phyloP scores from a whole-genome alignment of 805 yeast genomes.

The Candida sanyiensis region DNA sequence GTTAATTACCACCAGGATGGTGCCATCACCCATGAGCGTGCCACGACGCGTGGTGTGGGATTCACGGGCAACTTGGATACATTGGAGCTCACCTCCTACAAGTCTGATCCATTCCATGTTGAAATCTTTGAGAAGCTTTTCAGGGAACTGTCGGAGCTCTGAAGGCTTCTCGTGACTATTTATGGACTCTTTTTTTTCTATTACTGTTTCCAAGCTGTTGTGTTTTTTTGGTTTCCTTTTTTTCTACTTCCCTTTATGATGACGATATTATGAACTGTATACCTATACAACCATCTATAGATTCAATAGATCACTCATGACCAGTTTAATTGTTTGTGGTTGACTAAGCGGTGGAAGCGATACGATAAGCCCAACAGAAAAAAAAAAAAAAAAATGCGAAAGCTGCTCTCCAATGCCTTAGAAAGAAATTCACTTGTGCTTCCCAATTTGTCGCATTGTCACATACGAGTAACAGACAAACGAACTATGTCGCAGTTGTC shows the following conservation, averaged over 20 bases:
- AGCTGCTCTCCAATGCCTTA: no score
- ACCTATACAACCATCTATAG: slow-evolving; percentile 2
- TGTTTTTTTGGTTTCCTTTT: background rate
- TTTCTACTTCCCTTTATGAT: slow-evolving; percentile 3
- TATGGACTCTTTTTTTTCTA: background rate
- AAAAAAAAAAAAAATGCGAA: background rate
- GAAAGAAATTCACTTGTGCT: no score
- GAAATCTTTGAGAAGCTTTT: slow-evolving; percentile 17
- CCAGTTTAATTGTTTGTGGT: no score
- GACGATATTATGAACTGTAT: slow-evolving; percentile 4
- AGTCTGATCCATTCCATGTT: slow-evolving; percentile 25
- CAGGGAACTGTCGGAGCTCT: slow-evolving; percentile 10
- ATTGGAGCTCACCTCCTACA: slow-evolving; percentile 10
- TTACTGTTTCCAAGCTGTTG: no score
- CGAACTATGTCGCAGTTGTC: background rate
- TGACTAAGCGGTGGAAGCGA: background rate
- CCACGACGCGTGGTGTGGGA: background rate
- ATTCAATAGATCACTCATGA: slow-evolving; percentile 3
- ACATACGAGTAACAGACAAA: background rate
- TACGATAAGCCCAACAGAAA: background rate
- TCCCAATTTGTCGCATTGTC: no score
- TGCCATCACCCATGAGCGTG: background rate
- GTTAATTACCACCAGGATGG: slow-evolving; percentile 6
- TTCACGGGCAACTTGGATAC: slow-evolving; percentile 12
- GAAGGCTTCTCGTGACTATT: background rate